Conservation (phyloP, 2,329 filamentous ascomycete species). For the Apiospora marii region DNA sequence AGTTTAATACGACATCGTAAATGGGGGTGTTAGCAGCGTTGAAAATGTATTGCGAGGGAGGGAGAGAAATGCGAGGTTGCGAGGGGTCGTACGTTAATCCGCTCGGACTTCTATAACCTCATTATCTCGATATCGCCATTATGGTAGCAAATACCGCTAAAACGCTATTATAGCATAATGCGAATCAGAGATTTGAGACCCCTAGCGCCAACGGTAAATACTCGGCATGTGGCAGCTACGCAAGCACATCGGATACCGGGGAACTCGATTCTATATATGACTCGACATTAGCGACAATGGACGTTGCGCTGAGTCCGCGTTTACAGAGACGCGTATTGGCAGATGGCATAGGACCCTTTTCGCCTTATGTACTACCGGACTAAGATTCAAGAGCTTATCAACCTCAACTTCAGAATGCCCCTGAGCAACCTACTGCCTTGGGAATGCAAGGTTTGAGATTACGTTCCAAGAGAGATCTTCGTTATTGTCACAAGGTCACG, state of each 20-base stretch:
- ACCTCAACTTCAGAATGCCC: background rate
- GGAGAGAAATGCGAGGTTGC: no score
- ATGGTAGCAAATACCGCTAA: no score
- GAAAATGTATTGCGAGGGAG: no score
- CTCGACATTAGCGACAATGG: background rate
- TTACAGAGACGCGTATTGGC: background rate
- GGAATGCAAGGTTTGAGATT: conserved; percentile 4
- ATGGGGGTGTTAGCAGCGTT: no score
- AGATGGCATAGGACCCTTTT: background rate
- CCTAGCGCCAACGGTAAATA: background rate
- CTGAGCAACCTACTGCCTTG: background rate
- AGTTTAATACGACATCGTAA: no score
- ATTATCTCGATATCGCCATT: no score
- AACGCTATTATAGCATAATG: no score
- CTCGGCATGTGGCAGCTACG: background rate
- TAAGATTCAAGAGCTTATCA: conserved; percentile 9
- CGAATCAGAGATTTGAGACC: no score
- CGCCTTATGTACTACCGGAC: background rate
- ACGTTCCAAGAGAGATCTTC: background rate
- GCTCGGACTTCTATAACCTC: no score
- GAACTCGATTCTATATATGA: background rate
- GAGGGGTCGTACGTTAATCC: no score
- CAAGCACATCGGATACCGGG: background rate
- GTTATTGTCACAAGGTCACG: background rate
- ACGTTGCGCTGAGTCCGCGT: background rate